Base-by-base conservation (phyloP, 768 basidiomycete genomes). In the Trametes cinnabarina region DNA sequence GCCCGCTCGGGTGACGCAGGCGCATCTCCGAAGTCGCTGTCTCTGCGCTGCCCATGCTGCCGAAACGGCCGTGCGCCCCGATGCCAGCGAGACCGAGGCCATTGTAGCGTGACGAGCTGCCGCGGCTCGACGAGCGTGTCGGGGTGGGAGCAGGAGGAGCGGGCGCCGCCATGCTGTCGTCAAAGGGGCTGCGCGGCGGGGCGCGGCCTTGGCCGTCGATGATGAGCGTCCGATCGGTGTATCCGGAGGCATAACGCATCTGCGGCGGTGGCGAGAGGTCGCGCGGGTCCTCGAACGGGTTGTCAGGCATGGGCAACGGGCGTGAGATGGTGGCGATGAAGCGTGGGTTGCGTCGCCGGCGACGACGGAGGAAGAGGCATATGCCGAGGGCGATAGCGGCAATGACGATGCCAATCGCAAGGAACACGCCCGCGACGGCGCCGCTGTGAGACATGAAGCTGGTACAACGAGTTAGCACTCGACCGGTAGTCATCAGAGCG, bases 351-450 rank as follows among this genome's bases (percentile, higher is more conserved):
- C 57, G 51, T 39, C 68, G 71, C 40, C 76, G 74, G 47, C 73
- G 79, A 9, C 74, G 74, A 30, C 76, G 79, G 43, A 78, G 55
- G 44, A 76, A 71, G 41, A 75, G 66, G n/a, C 79, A 61, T 23
- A 53, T 32, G 9, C 78, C 79, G 9, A 79, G 69, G 8, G 77
- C 63, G 22, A 85, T 60, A 0, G 75, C 77, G 1, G 81, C 77
- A 5, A 78, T 73, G 35, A 79, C 71, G 20, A 92, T 66, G 7
- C 86, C 90, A 41, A 87, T 79, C 11, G 77, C 83, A 7, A 87
- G 77, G 69, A 92, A 92, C n/a, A 85, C 82, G 7, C 87, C 90
- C 2, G 85, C 83, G 3, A 90, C 84, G 10, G 85, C 85, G 2
- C 85, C 83, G 26, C 76, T 83, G 66, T 92, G 85, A 44, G 75